Conservation (phyloP, 1,284 basidiomycete genomes). For the Psilocybe mexicana region DNA sequence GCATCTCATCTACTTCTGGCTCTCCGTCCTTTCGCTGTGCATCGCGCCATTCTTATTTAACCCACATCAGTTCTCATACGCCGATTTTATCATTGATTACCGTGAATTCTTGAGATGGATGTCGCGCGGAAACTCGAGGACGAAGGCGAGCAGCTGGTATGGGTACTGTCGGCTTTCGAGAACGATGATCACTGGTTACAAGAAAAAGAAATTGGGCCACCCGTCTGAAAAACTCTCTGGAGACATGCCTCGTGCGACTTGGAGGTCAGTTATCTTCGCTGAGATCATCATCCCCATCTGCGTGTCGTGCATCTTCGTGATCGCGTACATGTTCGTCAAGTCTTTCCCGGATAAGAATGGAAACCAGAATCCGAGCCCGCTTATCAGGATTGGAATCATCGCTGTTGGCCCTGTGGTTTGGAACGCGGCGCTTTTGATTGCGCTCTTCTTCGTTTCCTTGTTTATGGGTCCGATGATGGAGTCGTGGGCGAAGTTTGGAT, state of each 20-base stretch:
- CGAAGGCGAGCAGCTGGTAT: slow-evolving; percentile 97
- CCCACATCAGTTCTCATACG: slow-evolving; percentile 94
- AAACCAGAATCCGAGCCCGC: slow-evolving; percentile 65
- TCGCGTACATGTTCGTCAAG: slow-evolving; percentile 91
- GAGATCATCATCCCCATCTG: slow-evolving; percentile 86
- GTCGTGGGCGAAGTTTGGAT: slow-evolving; percentile 83
- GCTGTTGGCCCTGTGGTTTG: slow-evolving; percentile 93
- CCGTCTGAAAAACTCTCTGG: slow-evolving; percentile 94
- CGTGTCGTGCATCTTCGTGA: slow-evolving; percentile 75
- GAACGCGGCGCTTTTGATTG: slow-evolving; percentile 89
- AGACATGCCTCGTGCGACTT: slow-evolving; percentile 88
- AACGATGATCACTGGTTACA: slow-evolving; percentile 96
- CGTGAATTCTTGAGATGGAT: slow-evolving; percentile 97
- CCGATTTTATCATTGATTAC: slow-evolving; percentile 97
- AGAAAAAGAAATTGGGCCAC: slow-evolving; percentile 95
- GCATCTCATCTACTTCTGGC: slow-evolving; percentile 97
- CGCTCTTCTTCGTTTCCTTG: slow-evolving; percentile 88
- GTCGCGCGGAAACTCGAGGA: slow-evolving; percentile 93
- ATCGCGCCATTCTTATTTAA: slow-evolving; percentile 97
- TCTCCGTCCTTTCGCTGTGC: slow-evolving; percentile 87
- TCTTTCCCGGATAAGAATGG: slow-evolving; percentile 80
- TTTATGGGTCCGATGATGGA: slow-evolving; percentile 92
- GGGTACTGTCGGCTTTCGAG: slow-evolving; percentile 95
- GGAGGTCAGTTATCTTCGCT: slow-evolving; percentile 82
- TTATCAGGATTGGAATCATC: slow-evolving; percentile 90